Evolutionary conservation across 2,329 filamentous ascomycete species (phyloP), one percentile per base, ranked within the genome.

Genomic region (Cladosporium cucumerinum): DNA sequence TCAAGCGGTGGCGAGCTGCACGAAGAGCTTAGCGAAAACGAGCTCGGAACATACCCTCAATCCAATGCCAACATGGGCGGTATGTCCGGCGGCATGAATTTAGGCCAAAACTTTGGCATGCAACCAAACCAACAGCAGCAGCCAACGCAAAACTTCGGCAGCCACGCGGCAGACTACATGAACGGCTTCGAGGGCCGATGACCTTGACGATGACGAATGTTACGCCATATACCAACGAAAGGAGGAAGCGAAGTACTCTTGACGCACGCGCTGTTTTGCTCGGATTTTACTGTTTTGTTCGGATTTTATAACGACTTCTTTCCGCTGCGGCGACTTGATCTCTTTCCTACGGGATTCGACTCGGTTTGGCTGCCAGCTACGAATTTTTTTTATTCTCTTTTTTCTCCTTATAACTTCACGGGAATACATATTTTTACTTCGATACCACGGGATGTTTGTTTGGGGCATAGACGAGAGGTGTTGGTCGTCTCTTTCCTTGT

Each of bases 1-100:
- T 91, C 89, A 65, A 91, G 82, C 58, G 85, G 84, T 51, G 83
- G 83, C 65, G 85, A 93, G 73, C 90, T 90, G 65, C 55, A 58
- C 18, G 55, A 58, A 16, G 90, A 93, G 23, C 52, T 61, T 87
- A 92, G 65, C 84, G 84, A 60, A 88, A 89, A 68, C 71, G 75
- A 75, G 57, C 72, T 75, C 67, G 69, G 67, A 48, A 46, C 57
- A 3, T 73, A 70, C 64, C 66, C 49, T 36, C 63, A 63, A 18
- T 66, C 63, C 3, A 66, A 70, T 65, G 63, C 68, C 55, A 65
- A 63, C 34, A 67, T 63, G 7, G 67, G 70, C 64, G 58, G 57
- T 6, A 36, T 57, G 26, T 30, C 62, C 10, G 48, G 54, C 23
- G 51, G 51, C 16, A 28, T 30, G 26, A 54, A 32, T 28, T 21